These are phyloP conservation scores for Penicillium sp. DNA, from an alignment of 2,329 filamentous ascomycete genomes.

Conservation along the genomic window DNA sequence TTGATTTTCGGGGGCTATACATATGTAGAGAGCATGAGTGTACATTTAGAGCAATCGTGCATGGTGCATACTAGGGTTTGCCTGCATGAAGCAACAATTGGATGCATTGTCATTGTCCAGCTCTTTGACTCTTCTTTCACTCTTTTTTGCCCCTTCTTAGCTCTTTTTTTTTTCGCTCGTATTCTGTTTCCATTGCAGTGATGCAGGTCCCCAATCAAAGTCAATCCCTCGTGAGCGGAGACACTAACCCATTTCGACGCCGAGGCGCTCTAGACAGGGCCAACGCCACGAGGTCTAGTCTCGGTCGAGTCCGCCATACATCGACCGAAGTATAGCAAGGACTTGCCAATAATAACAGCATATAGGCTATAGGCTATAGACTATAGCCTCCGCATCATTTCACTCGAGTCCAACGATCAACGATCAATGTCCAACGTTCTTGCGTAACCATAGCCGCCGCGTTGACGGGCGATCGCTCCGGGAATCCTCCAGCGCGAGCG, in stretches of 20 bases:
- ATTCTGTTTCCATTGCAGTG: background rate
- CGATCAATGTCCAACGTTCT: background rate
- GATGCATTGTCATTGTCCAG: background rate
- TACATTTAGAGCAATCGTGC: too few species aligned
- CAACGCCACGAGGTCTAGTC: conserved; percentile 1
- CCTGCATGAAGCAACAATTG: background rate
- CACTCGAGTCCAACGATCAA: too few species aligned
- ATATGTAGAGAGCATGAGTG: conserved; percentile 10
- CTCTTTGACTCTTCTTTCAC: too few species aligned
- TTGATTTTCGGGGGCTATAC: background rate
- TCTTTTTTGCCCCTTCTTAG: background rate
- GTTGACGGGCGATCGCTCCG: background rate
- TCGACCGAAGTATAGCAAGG: too few species aligned
- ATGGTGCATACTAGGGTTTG: too few species aligned
- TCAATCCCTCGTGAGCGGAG: conserved; percentile 11
- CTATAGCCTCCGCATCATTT: too few species aligned
- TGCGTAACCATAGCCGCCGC: background rate
- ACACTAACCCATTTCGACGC: background rate
- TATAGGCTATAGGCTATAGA: too few species aligned
- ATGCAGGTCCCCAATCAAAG: conserved; percentile 8
- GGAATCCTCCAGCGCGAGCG: too few species aligned
- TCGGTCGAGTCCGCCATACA: background rate
- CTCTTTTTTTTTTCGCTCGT: background rate
- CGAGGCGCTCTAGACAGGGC: background rate
- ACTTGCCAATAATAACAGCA: too few species aligned